Conservation (phyloP, 1,284 basidiomycete genomes). For the Porodaedalea pini region DNA sequence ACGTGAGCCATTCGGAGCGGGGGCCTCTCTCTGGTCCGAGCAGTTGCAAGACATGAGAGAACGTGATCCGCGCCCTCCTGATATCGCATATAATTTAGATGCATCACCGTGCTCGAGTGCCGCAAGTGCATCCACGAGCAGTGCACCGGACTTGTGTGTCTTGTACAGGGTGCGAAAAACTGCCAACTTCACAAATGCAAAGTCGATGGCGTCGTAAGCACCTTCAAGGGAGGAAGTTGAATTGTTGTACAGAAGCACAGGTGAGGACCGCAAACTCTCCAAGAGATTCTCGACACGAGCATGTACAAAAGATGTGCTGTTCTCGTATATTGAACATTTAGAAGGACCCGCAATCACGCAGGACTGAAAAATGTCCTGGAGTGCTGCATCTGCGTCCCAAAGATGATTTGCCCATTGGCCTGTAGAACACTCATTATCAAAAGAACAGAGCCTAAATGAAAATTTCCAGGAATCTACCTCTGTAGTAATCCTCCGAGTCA, state of each 20-base stretch:
- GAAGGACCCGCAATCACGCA: slow-evolving; percentile 24
- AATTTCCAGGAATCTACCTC: neutral
- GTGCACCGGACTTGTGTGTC: neutral
- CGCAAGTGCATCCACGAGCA: slow-evolving; percentile 1
- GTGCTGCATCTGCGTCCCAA: slow-evolving; percentile 21
- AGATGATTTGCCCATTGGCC: slow-evolving; percentile 22
- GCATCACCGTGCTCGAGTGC: neutral
- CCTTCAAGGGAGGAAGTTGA: neutral
- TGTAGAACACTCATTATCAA: neutral
- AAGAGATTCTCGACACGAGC: slow-evolving; percentile 17
- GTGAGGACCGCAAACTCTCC: neutral
- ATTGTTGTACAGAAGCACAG: slow-evolving; percentile 6
- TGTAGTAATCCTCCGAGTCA: slow-evolving; percentile 10
- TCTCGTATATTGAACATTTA: slow-evolving; percentile 22
- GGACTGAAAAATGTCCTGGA: slow-evolving; percentile 18
- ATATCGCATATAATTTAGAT: neutral
- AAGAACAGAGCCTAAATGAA: neutral
- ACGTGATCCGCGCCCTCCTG: neutral
- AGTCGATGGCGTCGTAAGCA: neutral
- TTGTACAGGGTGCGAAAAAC: neutral
- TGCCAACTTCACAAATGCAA: neutral
- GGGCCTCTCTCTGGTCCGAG: neutral
- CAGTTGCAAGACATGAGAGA: neutral
- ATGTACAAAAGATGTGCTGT: slow-evolving; percentile 18
- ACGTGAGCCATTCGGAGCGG: neutral